These are phyloP conservation scores for Zygosaccharomyces pseudobailii DNA, from an alignment of 1,139 yeast genomes.

Conservation along the genomic window DNA sequence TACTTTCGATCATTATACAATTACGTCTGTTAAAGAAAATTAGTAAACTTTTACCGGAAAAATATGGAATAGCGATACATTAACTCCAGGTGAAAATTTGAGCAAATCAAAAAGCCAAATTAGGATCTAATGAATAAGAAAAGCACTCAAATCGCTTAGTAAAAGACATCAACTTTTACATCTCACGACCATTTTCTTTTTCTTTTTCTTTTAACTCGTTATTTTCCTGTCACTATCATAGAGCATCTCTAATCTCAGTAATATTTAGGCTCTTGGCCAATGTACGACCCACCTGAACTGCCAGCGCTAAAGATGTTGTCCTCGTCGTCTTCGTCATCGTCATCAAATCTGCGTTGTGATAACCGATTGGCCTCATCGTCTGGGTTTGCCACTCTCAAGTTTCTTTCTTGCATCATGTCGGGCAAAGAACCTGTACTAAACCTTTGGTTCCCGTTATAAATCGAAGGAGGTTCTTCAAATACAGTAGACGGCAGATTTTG, in stretches of 20 bases:
- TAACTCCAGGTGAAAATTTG: background rate
- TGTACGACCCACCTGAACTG: conserved; percentile 12
- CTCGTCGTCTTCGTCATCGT: conserved; percentile 13
- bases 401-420: conserved; percentile 42
- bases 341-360: conserved; percentile 7
- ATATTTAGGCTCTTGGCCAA: conserved; percentile 10
- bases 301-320: conserved; percentile 11
- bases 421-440: conserved; percentile 71
- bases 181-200: background rate
- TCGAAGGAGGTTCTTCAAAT: conserved; percentile 25
- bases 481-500: conserved; percentile 18
- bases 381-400: conserved; percentile 30
- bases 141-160: background rate
- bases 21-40: background rate
- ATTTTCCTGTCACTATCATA: background rate
- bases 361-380: conserved; percentile 17
- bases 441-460: conserved; percentile 37
- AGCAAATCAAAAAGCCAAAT: background rate
- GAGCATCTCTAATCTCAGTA: background rate
- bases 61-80: background rate
- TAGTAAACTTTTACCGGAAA: background rate
- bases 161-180: background rate
- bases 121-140: background rate
- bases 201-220: background rate
- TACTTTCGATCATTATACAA: conserved; percentile 2